phyloP scores from a whole-genome alignment of 2,329 filamentous ascomycete species.

The Paraphaeosphaeria minitans region DNA sequence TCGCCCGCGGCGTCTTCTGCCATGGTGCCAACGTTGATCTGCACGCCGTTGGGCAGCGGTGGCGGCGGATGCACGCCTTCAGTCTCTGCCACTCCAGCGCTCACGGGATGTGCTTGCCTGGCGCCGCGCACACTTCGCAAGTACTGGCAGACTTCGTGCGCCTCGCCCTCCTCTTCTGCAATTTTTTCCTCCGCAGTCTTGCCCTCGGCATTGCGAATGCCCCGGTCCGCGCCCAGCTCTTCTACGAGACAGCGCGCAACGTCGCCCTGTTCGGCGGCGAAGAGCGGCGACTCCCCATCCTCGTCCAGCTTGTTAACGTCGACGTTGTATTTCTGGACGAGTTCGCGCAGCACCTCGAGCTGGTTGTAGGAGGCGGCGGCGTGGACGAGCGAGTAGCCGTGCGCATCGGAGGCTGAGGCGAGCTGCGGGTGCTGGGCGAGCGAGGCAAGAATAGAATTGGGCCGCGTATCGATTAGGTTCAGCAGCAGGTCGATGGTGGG shows the following conservation, averaged over 20 bases:
- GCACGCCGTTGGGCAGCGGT: slow-evolving; percentile 74
- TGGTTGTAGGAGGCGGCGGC: slow-evolving; percentile 94
- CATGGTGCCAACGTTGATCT: slow-evolving; percentile 78
- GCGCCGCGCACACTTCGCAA: slow-evolving; percentile 51
- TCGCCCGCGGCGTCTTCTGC: slow-evolving; percentile 59
- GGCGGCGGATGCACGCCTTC: slow-evolving; percentile 54
- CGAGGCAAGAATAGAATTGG: slow-evolving; percentile 72
- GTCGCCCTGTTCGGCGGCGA: slow-evolving; percentile 82
- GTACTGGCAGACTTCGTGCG: slow-evolving; percentile 75
- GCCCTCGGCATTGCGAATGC: slow-evolving; percentile 72
- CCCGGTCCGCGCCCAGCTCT: slow-evolving; percentile 74
- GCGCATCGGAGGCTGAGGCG: slow-evolving; percentile 80
- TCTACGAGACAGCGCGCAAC: slow-evolving; percentile 81
- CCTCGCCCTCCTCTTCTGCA: slow-evolving; percentile 74
- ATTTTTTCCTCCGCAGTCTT: slow-evolving; percentile 83
- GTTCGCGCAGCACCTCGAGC: slow-evolving; percentile 73
- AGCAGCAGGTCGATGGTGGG: slow-evolving; percentile 54
- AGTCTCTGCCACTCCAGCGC: slow-evolving; percentile 24
- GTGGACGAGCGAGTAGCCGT: slow-evolving; percentile 94
- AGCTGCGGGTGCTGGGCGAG: slow-evolving; percentile 76
- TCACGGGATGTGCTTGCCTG: slow-evolving; percentile 28
- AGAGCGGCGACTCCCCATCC: slow-evolving; percentile 92
- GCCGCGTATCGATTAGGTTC: slow-evolving; percentile 77
- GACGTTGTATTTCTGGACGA: slow-evolving; percentile 78
- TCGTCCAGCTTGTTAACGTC: slow-evolving; percentile 84